phyloP scores from a whole-genome alignment of 805 yeast genomes.

The Teunomyces lycoperdinae region DNA sequence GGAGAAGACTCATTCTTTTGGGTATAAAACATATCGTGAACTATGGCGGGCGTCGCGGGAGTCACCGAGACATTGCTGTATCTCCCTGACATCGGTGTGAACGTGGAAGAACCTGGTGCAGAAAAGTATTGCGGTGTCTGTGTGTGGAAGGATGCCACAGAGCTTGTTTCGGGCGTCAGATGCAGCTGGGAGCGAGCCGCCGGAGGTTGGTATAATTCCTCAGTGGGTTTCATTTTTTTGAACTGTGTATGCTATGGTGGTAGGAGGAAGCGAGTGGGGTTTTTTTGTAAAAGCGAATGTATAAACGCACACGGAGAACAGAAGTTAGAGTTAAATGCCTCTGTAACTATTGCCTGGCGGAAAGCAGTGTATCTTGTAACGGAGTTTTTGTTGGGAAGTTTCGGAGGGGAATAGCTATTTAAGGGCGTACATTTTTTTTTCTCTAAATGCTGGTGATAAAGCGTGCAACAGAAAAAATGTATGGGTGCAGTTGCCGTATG shows the following conservation, averaged over 20 bases:
- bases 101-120: slow-evolving; percentile 7
- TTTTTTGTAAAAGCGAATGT: neutral
- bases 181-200: neutral
- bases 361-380: neutral
- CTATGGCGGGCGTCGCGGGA: neutral
- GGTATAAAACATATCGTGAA: neutral
- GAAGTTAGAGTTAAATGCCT: too few species aligned
- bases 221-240: neutral
- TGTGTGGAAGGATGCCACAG: neutral
- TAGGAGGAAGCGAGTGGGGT: neutral
- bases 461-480: slow-evolving; percentile 1
- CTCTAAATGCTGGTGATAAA: neutral
- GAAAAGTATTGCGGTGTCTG: slow-evolving; percentile 5
- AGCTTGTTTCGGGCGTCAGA: neutral
- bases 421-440: slow-evolving; percentile 1
- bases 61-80: neutral
- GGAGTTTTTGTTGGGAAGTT: neutral
- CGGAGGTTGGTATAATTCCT: neutral
- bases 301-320: neutral
- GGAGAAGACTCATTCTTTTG: neutral
- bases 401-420: slow-evolving; percentile 1
- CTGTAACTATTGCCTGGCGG: neutral
- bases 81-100: neutral
- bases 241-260: neutral
- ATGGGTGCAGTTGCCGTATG: neutral